phyloP scores from a whole-genome alignment of 139 green algal genomes.

The Picochlorum sp. region DNA sequence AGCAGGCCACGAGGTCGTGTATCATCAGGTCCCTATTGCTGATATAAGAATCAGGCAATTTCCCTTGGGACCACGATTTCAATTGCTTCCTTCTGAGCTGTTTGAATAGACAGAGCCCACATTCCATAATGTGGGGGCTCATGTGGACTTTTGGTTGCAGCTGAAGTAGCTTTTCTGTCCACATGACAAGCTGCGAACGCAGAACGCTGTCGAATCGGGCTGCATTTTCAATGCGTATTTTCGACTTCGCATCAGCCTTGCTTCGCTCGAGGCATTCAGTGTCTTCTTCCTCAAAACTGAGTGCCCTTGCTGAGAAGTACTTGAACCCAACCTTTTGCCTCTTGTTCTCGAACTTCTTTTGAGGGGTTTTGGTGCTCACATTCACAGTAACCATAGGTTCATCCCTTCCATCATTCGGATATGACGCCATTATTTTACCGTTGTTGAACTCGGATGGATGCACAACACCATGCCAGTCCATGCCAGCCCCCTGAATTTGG shows the following conservation, averaged over 20 bases:
- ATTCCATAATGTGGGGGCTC: constrained; percentile 22
- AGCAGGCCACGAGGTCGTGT: constrained; percentile 33
- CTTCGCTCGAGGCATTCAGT: not conserved
- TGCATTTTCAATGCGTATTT: not conserved
- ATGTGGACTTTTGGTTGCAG: constrained; percentile 37
- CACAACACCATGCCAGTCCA: no score
- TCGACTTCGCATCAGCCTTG: not conserved
- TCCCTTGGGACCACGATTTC: not conserved
- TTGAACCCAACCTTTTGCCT: no score
- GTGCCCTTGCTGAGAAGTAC: no score
- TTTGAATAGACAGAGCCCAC: constrained; percentile 29
- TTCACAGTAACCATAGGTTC: no score
- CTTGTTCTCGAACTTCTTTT: no score
- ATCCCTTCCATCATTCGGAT: no score
- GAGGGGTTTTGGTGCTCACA: no score
- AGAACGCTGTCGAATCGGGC: not conserved
- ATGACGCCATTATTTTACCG: no score
- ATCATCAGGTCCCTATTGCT: constrained; percentile 12
- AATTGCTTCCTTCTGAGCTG: constrained; percentile 20
- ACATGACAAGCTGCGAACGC: constrained; percentile 7
- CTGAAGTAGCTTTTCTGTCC: constrained; percentile 14
- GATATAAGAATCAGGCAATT: constrained; percentile 5
- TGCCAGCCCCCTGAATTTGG: no score
- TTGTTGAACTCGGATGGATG: no score
- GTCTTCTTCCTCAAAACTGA: no score